Conservation (phyloP, 1,284 basidiomycete genomes). For the Ceratobasidium sp. region DNA sequence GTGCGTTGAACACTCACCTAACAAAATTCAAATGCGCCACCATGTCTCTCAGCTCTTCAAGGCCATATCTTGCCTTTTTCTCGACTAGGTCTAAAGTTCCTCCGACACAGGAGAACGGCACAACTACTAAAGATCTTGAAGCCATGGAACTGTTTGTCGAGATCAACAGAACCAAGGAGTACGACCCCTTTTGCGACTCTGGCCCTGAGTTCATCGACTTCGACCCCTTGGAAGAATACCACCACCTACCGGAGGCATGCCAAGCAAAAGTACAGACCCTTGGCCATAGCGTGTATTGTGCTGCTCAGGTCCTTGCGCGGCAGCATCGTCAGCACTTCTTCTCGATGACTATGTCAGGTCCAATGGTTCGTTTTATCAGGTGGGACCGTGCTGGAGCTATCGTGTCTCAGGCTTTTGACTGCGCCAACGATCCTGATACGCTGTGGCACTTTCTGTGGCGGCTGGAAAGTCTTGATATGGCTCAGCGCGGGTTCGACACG, state of each 20-base stretch:
- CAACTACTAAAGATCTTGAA: neutral
- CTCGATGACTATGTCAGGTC: neutral
- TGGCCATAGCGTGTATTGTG: neutral
- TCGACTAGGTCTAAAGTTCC: neutral
- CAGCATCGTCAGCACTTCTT: neutral
- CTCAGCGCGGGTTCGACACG: neutral
- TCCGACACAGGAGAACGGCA: neutral
- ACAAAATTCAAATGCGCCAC: no score
- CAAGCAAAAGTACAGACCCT: neutral
- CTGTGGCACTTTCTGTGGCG: neutral
- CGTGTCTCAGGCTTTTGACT: conserved; percentile 1
- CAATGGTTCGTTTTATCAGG: neutral
- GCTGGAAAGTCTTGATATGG: neutral
- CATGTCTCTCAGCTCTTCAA: no score
- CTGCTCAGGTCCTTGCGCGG: neutral
- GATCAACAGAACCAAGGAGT: neutral
- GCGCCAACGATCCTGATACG: neutral
- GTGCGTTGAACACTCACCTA: no score
- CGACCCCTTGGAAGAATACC: neutral
- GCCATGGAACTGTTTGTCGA: neutral
- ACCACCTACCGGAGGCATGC: neutral
- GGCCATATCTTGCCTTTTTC: neutral
- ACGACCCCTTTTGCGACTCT: neutral
- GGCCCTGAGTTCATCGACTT: neutral
- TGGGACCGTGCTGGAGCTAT: conserved; percentile 7